Percentiles rank a stretch among this genome's conserved stretches.
These are phyloP conservation scores for Moesziomyces antarcticus DNA, from an alignment of 1,284 basidiomycete genomes.

Conservation along the genomic window DNA sequence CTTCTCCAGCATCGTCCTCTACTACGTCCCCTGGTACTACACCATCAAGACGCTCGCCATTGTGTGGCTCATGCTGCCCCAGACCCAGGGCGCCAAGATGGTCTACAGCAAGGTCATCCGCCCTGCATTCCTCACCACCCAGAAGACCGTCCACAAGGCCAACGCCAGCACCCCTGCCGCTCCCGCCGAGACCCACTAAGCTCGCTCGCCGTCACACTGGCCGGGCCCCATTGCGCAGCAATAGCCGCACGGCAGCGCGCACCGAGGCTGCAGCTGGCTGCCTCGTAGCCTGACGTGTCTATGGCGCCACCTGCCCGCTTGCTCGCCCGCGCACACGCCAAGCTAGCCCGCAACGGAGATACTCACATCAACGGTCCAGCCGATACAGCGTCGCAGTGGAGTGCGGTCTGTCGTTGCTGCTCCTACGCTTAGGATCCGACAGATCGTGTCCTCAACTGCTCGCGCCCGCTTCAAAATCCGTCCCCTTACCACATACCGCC, in stretches of 20 bases:
- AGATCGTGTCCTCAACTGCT: not conserved
- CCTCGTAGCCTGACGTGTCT: not conserved
- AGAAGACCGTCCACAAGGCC: slow-evolving; percentile 50
- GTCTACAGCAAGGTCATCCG: slow-evolving; percentile 65
- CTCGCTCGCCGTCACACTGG: not conserved
- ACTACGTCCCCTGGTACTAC: slow-evolving; percentile 86
- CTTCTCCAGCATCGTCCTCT: slow-evolving; percentile 63
- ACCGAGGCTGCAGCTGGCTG: not conserved
- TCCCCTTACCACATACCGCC: not conserved
- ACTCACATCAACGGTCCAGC: too few species aligned
- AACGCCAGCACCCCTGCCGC: slow-evolving; percentile 43
- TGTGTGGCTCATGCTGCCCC: slow-evolving; percentile 88
- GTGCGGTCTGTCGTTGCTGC: too few species aligned
- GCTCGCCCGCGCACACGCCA: too few species aligned
- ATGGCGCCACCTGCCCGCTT: too few species aligned
- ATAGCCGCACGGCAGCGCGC: not conserved
- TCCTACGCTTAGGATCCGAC: not conserved
- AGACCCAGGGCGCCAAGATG: slow-evolving; percentile 73
- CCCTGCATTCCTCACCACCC: slow-evolving; percentile 57
- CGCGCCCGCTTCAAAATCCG: not conserved
- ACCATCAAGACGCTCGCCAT: slow-evolving; percentile 83
- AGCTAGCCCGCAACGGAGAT: not conserved
- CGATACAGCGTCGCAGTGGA: not conserved
- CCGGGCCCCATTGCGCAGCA: not conserved
- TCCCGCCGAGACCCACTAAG: slow-evolving; percentile 52